These are phyloP conservation scores for Candida pseudocylindracea DNA, from an alignment of 1,139 yeast genomes.

Conservation along the genomic window DNA sequence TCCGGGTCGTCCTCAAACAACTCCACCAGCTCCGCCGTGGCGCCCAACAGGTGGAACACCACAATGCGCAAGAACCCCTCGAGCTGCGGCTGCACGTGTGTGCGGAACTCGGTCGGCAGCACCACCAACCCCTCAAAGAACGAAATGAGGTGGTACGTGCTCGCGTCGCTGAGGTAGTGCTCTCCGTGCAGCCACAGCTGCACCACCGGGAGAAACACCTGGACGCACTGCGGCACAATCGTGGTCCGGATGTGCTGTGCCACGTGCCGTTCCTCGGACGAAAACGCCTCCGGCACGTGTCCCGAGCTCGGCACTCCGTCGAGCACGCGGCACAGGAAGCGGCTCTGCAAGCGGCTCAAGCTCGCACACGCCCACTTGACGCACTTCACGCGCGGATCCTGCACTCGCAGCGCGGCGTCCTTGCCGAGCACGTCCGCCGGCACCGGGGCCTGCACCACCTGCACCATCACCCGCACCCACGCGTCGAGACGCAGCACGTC, in stretches of 20 bases:
- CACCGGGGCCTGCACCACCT: slow-evolving; percentile 22
- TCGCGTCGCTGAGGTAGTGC: slow-evolving; percentile 37
- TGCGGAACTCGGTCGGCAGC: slow-evolving; percentile 22
- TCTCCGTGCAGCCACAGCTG: slow-evolving; percentile 33
- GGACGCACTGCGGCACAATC: slow-evolving; percentile 39
- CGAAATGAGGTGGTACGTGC: slow-evolving; percentile 38
- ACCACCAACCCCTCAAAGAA: slow-evolving; percentile 41
- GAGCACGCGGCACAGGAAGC: slow-evolving; percentile 21
- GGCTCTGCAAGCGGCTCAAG: slow-evolving; percentile 33
- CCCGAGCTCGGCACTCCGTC: slow-evolving; percentile 1
- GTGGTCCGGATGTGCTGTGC: slow-evolving; percentile 6
- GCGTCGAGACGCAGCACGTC: slow-evolving; percentile 22
- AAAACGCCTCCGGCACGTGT: too few relatives aligned
- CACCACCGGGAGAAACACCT: slow-evolving; percentile 34
- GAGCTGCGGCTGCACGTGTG: slow-evolving; percentile 28
- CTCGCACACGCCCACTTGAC: slow-evolving; percentile 62
- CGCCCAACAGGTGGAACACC: slow-evolving; percentile 39
- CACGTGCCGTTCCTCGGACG: too few relatives aligned
- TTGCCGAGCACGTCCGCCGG: slow-evolving; percentile 10
- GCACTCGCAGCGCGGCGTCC: slow-evolving; percentile 1
- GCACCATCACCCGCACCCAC: slow-evolving; percentile 43
- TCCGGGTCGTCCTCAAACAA: slow-evolving; percentile 53
- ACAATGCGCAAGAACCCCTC: slow-evolving; percentile 36
- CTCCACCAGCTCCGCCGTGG: slow-evolving; percentile 30
- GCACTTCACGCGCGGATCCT: slow-evolving; percentile 33